Evolutionary conservation across 805 yeast species (phyloP), one percentile per base, ranked within the genome.

Genomic region (Kodamaea laetipori): DNA sequence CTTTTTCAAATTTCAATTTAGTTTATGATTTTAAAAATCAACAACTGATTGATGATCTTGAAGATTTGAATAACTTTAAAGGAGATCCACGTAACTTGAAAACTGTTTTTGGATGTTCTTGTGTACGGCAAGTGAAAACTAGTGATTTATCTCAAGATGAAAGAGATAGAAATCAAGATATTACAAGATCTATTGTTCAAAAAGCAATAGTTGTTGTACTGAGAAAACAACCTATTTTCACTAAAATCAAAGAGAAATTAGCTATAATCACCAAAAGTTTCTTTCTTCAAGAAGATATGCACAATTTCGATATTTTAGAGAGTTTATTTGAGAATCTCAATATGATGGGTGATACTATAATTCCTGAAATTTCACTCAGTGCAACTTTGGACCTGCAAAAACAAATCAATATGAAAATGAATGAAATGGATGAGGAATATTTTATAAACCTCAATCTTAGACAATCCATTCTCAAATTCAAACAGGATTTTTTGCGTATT

Each of bases 91-190:
- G 61, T 54, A 67, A 52, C 56, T 68, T 53, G 64, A 76, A 57
- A 30, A 94, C 99, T 0, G 64, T 90, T n/a, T 94, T 94, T 72
- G 99, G 96, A 1, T 87, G 96, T 49, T 84, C 96, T 0, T 94
- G 99, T 66, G 88, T 90, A 21, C 76, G 96, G 28, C 98, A 92
- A 63, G 75, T 92, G 32, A 72, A 78, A 32, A 70, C 86, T 1
- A 74, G 76, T 21, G 84, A 82, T 21, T 67, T 92, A 44, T 58
- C 77, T 3, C 56, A 51, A 19, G 65, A 62, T 27, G 74, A 71
- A 51, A 47, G 64, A 16, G 74, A 71, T 44, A 69, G 76, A 42
- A 74, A 78, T 42, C 74, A 76, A 10, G 90, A 85, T 46, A 77
- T 86, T 21, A 87, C 95, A 0, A 71, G 99, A 44, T 85, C 96